Percentiles rank a stretch among this genome's conserved stretches.
These are phyloP conservation scores for Pythium aristosporum DNA, from an alignment of 352 stramenopile species.

Conservation along the genomic window DNA sequence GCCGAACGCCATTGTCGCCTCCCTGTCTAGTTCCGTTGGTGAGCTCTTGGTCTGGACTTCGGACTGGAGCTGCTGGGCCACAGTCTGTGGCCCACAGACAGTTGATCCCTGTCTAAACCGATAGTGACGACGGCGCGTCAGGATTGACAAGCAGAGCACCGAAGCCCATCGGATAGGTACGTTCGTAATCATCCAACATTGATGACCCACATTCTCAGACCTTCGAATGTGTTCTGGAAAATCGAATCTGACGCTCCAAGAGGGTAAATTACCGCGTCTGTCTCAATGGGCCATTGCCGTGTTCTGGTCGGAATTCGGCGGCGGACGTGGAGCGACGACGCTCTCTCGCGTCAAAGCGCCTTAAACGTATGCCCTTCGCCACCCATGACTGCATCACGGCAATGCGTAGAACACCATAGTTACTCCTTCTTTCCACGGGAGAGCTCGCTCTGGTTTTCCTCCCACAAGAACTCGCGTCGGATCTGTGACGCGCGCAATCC, in stretches of 20 bases:
- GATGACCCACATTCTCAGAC: slow-evolving; percentile 3
- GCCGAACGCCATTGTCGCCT: slow-evolving; percentile 34
- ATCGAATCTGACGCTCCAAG: slow-evolving; percentile 1
- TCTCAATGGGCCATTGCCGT: not conserved
- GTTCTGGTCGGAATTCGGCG: slow-evolving; percentile 1
- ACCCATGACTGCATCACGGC: too few species aligned
- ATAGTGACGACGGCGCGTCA: slow-evolving; percentile 13
- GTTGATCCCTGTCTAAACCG: slow-evolving; percentile 7
- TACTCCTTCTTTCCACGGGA: not conserved
- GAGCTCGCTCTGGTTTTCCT: not conserved
- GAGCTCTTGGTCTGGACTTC: slow-evolving; percentile 3
- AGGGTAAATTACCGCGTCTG: slow-evolving; percentile 5
- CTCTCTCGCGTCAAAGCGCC: too few species aligned
- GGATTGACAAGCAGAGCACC: not conserved
- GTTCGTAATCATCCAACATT: slow-evolving; percentile 3
- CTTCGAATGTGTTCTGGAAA: slow-evolving; percentile 11
- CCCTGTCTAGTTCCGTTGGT: not conserved
- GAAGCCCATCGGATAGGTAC: not conserved
- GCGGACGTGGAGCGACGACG: not conserved
- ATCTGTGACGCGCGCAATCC: slow-evolving; percentile 1
- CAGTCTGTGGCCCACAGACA: not conserved
- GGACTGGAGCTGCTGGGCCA: not conserved
- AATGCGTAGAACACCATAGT: not conserved
- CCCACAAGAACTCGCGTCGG: not conserved
- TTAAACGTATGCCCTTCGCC: too few species aligned